Conservation (phyloP, 176 grass and related monocot species). For the Coix lacrymajobi region DNA sequence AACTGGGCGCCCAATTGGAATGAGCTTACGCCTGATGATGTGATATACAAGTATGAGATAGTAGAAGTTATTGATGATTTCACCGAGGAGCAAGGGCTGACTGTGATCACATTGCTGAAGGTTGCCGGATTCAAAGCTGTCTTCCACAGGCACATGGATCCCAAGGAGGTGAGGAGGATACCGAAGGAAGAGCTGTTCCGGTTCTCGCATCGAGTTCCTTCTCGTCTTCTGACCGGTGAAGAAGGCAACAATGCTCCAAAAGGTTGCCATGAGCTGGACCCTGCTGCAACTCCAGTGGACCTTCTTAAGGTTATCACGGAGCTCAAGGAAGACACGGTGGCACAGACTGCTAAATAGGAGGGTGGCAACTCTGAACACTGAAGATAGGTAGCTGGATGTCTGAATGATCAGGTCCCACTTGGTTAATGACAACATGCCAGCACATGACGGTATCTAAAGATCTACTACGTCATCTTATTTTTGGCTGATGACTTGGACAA, state of each 20-base stretch:
- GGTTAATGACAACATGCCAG: constrained; percentile 10
- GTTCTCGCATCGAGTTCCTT: constrained; percentile 91
- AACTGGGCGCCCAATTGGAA: constrained; percentile 87
- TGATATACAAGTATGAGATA: constrained; percentile 90
- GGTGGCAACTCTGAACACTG: constrained; percentile 21
- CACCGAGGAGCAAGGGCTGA: constrained; percentile 59
- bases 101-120: constrained; percentile 75
- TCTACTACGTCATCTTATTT: constrained; percentile 39
- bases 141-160: constrained; percentile 69
- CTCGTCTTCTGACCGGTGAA: constrained; percentile 68
- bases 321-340: constrained; percentile 41
- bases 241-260: constrained; percentile 68
- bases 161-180: constrained; percentile 60
- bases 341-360: constrained; percentile 31
- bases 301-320: constrained; percentile 89
- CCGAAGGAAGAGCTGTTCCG: constrained; percentile 82
- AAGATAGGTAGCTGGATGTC: constrained; percentile 33
- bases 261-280: constrained; percentile 88
- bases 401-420: constrained; percentile 2
- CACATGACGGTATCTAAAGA: constrained; percentile 30
- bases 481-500: constrained; percentile 57
- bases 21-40: constrained; percentile 71
- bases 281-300: constrained; percentile 83
- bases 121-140: constrained; percentile 95
- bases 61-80: constrained; percentile 83